Conservation (phyloP, 2,329 filamentous ascomycete genomes). For the Fusarium sp. region DNA sequence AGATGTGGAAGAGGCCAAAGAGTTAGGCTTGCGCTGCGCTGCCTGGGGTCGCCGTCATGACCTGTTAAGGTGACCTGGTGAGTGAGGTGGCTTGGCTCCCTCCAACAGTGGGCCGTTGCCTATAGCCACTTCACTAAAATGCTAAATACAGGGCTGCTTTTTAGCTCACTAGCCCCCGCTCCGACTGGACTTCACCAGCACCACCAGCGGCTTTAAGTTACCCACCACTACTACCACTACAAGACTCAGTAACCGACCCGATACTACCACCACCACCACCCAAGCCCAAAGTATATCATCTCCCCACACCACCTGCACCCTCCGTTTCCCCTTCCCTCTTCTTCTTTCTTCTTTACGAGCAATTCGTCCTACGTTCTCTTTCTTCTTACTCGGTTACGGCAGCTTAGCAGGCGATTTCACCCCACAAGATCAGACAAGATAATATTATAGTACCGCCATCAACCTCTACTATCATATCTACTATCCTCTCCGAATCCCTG, state of each 20-base stretch:
- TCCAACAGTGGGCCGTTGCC: slow-evolving; percentile 39
- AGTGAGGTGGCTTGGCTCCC: slow-evolving; percentile 41
- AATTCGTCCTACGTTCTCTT: slow-evolving; percentile 69
- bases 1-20: slow-evolving; percentile 22
- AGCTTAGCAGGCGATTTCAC: slow-evolving; percentile 70
- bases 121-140: slow-evolving; percentile 35
- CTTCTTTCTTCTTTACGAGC: slow-evolving; percentile 63
- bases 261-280: neutral
- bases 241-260: neutral
- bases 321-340: slow-evolving; percentile 59
- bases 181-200: neutral
- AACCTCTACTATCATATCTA: slow-evolving; percentile 18
- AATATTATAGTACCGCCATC: slow-evolving; percentile 25
- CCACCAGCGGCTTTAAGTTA: slow-evolving; percentile 6
- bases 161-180: slow-evolving; percentile 25
- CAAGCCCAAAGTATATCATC: slow-evolving; percentile 48
- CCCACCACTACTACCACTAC: slow-evolving; percentile 16
- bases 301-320: slow-evolving; percentile 55
- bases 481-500: slow-evolving; percentile 41
- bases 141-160: slow-evolving; percentile 38
- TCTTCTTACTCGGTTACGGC: slow-evolving; percentile 68
- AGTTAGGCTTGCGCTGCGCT: neutral
- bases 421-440: slow-evolving; percentile 34
- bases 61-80: neutral
- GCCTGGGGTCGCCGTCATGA: neutral